phyloP scores from a whole-genome alignment of 495 filamentous ascomycete genomes.

The Eremomyces bilateralis region DNA sequence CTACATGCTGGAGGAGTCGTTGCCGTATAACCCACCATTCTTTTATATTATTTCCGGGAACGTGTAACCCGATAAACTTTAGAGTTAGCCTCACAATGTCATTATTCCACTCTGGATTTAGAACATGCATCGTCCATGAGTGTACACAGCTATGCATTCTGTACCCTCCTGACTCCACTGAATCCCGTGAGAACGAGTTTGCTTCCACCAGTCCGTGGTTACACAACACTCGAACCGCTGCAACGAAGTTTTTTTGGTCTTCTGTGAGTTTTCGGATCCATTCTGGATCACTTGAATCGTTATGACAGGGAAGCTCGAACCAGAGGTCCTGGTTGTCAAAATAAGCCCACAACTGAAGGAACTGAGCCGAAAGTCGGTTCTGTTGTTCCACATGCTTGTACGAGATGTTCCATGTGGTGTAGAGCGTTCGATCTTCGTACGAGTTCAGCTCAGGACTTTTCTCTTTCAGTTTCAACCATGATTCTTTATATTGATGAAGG shows the following conservation, averaged over 20 bases:
- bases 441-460: conserved; percentile 3
- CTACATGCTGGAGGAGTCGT: conserved; percentile 6
- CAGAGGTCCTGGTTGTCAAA: conserved; percentile 10
- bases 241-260: conserved; percentile 4
- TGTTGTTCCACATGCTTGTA: conserved; percentile 4
- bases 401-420: conserved; percentile 10
- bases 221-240: conserved; percentile 3
- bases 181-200: neutral
- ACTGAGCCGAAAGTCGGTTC: conserved; percentile 5
- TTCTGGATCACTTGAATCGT: neutral
- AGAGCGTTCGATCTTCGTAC: conserved; percentile 7
- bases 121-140: conserved; percentile 4
- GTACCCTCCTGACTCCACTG: conserved; percentile 2
- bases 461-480: conserved; percentile 6
- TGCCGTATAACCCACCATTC: conserved; percentile 2
- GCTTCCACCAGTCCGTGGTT: conserved; percentile 4
- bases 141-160: conserved; percentile 6
- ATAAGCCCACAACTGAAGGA: conserved; percentile 9
- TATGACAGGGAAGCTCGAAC: conserved; percentile 6
- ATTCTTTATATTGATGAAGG: conserved; percentile 5
- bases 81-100: conserved; percentile 3
- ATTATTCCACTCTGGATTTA: conserved; percentile 4
- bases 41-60: neutral
- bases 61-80: conserved; percentile 2
- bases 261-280: conserved; percentile 6